Conservation (phyloP, 495 filamentous ascomycete species). For the Xylaria sp. region DNA sequence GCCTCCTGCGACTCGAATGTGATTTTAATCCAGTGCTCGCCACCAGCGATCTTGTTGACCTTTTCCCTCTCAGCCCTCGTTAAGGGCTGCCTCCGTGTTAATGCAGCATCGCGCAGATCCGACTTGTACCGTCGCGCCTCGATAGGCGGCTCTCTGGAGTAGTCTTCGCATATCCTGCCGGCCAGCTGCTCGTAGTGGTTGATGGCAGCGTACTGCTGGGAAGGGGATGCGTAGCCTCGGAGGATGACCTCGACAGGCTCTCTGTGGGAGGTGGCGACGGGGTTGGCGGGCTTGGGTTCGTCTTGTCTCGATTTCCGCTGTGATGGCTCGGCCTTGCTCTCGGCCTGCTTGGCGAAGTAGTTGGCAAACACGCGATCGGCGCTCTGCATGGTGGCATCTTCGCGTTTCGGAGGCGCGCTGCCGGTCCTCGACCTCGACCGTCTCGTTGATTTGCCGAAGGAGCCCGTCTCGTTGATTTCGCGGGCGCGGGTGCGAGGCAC, state of each 20-base stretch:
- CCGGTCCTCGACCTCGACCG: conserved; percentile 59
- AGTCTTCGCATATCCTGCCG: conserved; percentile 89
- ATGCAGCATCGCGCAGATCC: conserved; percentile 70
- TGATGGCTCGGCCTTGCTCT: conserved; percentile 30
- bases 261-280: conserved; percentile 34
- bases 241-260: conserved; percentile 81
- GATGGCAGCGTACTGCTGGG: conserved; percentile 82
- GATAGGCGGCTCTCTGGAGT: conserved; percentile 71
- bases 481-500: conserved; percentile 47
- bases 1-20: conserved; percentile 85
- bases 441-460: conserved; percentile 63
- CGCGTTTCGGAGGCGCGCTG: conserved; percentile 55
- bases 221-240: conserved; percentile 75
- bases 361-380: conserved; percentile 58
- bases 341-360: conserved; percentile 46
- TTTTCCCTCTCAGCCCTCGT: conserved; percentile 74
- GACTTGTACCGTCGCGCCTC: conserved; percentile 62
- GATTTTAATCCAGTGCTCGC: conserved; percentile 89
- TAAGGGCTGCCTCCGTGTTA: conserved; percentile 62
- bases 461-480: conserved; percentile 57
- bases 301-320: conserved; percentile 46
- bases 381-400: conserved; percentile 61
- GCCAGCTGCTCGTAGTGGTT: conserved; percentile 81
- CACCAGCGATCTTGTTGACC: conserved; percentile 76
- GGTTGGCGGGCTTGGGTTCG: conserved; percentile 36